A percentile compares a stretch with the other conserved stretches of the same genome.
These are phyloP conservation scores for Colletotrichum australisinense DNA, from an alignment of 2,329 filamentous ascomycete species.

Conservation along the genomic window DNA sequence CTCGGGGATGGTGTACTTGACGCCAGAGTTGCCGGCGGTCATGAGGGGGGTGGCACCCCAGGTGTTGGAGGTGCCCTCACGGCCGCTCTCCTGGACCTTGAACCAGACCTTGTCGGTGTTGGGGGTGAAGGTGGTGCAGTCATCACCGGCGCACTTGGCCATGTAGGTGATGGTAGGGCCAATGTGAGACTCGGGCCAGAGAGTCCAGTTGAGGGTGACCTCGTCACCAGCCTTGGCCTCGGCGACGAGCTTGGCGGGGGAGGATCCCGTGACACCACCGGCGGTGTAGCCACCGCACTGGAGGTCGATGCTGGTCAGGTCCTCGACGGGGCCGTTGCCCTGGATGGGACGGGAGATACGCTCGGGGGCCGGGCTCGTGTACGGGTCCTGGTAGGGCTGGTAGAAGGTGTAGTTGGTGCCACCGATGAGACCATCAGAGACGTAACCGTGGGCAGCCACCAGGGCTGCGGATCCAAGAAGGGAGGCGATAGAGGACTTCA, in stretches of 20 bases:
- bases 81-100: conserved; percentile 63
- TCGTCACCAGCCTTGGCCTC: conserved; percentile 63
- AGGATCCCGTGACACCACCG: conserved; percentile 59
- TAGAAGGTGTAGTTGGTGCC: conserved; percentile 47
- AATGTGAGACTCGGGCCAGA: conserved; percentile 61
- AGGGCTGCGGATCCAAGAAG: conserved; percentile 48
- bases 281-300: conserved; percentile 66
- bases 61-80: conserved; percentile 58
- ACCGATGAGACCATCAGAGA: conserved; percentile 57
- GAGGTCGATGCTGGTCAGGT: conserved; percentile 63
- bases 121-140: conserved; percentile 62
- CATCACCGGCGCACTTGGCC: conserved; percentile 65
- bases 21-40: conserved; percentile 51
- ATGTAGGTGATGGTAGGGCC: conserved; percentile 70
- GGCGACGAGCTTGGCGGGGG: conserved; percentile 65
- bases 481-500: conserved; percentile 39
- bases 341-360: conserved; percentile 67
- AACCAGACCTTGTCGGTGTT: conserved; percentile 62
- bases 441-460: conserved; percentile 61
- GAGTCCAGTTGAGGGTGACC: conserved; percentile 67
- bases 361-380: conserved; percentile 51
- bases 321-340: conserved; percentile 68
- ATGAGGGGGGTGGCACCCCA: conserved; percentile 62
- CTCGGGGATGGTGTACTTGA: conserved; percentile 60
- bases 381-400: conserved; percentile 56